Conservation (phyloP, 2,329 filamentous ascomycete genomes). For the Chaetomiaceae sp. region DNA sequence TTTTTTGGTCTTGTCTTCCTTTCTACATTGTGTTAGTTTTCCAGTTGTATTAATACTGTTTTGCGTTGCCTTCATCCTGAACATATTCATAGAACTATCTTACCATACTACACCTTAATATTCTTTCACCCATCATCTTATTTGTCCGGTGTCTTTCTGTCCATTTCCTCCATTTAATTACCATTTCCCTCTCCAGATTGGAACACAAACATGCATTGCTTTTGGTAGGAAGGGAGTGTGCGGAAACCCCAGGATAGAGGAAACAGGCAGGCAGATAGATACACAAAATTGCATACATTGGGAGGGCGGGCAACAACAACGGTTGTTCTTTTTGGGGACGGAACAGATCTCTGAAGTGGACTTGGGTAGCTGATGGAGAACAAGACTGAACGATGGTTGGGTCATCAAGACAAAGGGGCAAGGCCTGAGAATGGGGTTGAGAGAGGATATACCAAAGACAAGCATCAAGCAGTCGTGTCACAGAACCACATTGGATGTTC, state of each 20-base stretch:
- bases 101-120: too few relatives aligned
- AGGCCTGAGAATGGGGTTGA: too few relatives aligned
- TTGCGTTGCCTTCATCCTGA: neutral
- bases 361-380: too few relatives aligned
- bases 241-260: too few relatives aligned
- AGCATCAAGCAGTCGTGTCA: too few relatives aligned
- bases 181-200: too few relatives aligned
- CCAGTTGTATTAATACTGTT: neutral
- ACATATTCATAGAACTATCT: too few relatives aligned
- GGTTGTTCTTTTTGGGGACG: neutral
- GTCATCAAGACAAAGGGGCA: too few relatives aligned
- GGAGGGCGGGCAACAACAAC: neutral
- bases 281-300: neutral
- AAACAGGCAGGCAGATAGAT: neutral
- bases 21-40: neutral
- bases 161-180: too few relatives aligned
- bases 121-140: neutral
- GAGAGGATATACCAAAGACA: neutral
- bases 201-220: neutral
- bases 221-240: too few relatives aligned
- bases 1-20: neutral
- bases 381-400: neutral
- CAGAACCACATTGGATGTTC: neutral
- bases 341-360: neutral
- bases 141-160: neutral